Base-by-base conservation (phyloP, 805 yeast species). In the Yamadazyma phyllophila region DNA sequence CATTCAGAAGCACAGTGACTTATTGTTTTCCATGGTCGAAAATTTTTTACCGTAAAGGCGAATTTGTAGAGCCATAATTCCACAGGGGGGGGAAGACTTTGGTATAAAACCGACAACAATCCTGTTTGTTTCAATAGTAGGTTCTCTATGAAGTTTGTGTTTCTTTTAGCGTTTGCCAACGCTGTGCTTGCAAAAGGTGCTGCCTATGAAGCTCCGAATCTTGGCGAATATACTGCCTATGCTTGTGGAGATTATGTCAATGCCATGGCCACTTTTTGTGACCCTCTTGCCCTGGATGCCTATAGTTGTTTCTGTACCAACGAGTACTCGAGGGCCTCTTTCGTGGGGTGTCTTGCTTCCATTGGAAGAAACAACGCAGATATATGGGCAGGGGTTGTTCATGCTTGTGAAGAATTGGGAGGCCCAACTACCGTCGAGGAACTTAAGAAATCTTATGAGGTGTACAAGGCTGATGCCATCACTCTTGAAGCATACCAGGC, bases 241-340 rank as follows among this genome's bases (percentile, higher is more conserved):
- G 27, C 29, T 4, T 42, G 45, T 36, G 15, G 24, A 12, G 45
- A 15, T 8, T 42, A 42, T 42, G 5, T 42, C 4, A 7, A 8
- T 8, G 26, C 36, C 2, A 15, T 38, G 7, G 50, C 45, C 12
- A 43, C 40, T 10, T 51, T 41, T 30, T 51, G 54, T 46, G 48
- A 26, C 14, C 36, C 36, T 8, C 27, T 36, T 2, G 36, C 26
- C 11, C 31, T 12, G 2, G 16, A 17, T 14, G 48, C 27, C 15
- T 32, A 39, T 26, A 12, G 48, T 7, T 66, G 71, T 44, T 35
- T 48, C 24, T 67, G 73, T 50, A 41, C 36, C 8, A 57, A 63
- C 41, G 39, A 51, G 17, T 49, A 59, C 31, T 63, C 62, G 6
- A 50, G 62, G 46, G 68, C 71, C 15, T 56, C 69, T 3, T 45